These are phyloP conservation scores for Chlamydomonas sphaeroides DNA, from an alignment of 139 green algal species.

Conservation along the genomic window DNA sequence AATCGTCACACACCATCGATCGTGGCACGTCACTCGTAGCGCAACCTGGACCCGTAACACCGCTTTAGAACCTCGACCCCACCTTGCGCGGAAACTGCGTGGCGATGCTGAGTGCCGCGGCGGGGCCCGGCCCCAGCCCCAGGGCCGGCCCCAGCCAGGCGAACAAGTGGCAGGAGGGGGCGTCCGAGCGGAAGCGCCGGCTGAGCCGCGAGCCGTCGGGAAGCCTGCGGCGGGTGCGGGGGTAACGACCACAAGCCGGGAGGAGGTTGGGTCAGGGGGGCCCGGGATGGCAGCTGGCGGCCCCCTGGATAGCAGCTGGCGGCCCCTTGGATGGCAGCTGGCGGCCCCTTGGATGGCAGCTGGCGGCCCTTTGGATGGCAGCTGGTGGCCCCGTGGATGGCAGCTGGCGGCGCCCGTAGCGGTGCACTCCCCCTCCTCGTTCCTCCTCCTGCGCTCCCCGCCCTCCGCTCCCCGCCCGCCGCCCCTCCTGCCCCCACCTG, in stretches of 20 bases:
- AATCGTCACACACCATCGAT: neutral
- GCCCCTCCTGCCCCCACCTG: neutral
- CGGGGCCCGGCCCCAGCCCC: neutral
- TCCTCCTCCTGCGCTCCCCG: neutral
- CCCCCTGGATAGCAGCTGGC: too few species aligned
- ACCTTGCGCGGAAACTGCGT: constrained; percentile 38
- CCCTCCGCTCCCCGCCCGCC: neutral
- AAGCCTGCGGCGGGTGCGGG: neutral
- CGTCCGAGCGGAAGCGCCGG: neutral
- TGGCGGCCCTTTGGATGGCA: too few species aligned
- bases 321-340: neutral
- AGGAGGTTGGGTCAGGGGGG: neutral
- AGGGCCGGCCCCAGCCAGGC: constrained; percentile 2
- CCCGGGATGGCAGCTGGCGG: neutral
- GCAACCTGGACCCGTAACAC: neutral
- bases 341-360: neutral
- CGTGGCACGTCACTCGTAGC: too few species aligned
- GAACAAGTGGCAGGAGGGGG: neutral
- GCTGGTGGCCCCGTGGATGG: neutral
- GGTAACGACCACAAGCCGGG: neutral
- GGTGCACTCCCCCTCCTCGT: neutral
- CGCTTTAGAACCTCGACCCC: too few species aligned
- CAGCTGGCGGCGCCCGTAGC: too few species aligned
- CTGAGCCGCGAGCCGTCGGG: neutral
- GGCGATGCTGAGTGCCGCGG: neutral